Evolutionary conservation across 805 yeast genomes (phyloP), one percentile per base, ranked within the genome.

Genomic region (Candida odintsovae): DNA sequence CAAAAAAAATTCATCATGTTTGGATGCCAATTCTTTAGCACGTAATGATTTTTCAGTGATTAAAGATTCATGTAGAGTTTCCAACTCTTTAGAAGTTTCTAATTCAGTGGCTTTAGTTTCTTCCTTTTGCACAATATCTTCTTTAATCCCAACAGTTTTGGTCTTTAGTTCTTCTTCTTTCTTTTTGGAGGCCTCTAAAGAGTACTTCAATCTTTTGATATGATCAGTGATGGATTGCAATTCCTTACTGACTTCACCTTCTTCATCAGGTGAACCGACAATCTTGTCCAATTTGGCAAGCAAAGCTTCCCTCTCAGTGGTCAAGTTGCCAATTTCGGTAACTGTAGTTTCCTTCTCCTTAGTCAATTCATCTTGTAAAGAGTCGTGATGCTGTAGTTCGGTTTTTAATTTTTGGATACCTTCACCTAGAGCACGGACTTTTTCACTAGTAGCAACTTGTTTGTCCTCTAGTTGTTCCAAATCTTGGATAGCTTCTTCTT

Each of bases 391-490:
- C 40, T 43, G 44, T 20, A 61, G 37, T 13, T 48, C 45, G 6
- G 13, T 3, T 44, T 53, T 56, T 36, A 58, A 23, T 8, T 6
- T 42, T 28, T 50, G 52, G 39, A 57, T 52, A 12, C 56, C 54
- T 21, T 40, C 39, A 40, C 52, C 50, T n/a, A 55, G 41, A 1
- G 19, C 50, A 41, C 41, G 49, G 18, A 59, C 43, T 41, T 53
- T 49, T 41, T 58, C 56, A 19, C 52, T 49, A 13, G 61, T 55
- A 40, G 55, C 59, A 20, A 50, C 48, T 43, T 59, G 61, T 36
- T 52, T 48, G 10, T 38, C 50, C 40, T 61, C 59, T 31, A 61
- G 42, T 33, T 52, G 57, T 48, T 55, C 48, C 44, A 61, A 44
- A 22, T 56, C 54, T 12, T 48, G 52, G n/a, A 51, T 43, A 28